Evolutionary conservation across 768 basidiomycete genomes (phyloP).

Genomic region (Lentinula lateritia): DNA sequence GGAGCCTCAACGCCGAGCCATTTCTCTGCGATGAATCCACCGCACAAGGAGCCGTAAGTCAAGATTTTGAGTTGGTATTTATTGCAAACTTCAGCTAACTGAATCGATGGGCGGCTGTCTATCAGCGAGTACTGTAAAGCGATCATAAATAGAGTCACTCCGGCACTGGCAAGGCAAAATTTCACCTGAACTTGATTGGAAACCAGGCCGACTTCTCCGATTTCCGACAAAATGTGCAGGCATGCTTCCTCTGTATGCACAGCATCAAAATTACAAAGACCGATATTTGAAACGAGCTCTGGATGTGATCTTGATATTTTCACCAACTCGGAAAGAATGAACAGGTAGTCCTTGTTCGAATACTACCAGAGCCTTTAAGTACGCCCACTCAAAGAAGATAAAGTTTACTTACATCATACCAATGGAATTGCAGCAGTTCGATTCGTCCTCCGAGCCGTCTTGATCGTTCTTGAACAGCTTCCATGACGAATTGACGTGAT

Average conservation of each 20-base stretch:
- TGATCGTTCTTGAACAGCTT: conserved; percentile 45
- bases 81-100: conserved; percentile 50
- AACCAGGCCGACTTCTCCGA: conserved; percentile 49
- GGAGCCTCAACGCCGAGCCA: conserved; percentile 48
- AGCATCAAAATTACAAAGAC: conserved; percentile 57
- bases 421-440: conserved; percentile 56
- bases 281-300: conserved; percentile 39
- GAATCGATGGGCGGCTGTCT: conserved; percentile 49
- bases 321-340: conserved; percentile 11
- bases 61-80: conserved; percentile 49
- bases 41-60: conserved; percentile 64
- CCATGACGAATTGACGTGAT: conserved; percentile 40
- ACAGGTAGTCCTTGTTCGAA: conserved; percentile 9
- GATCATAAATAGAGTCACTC: not conserved
- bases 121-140: conserved; percentile 49
- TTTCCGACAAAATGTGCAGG: conserved; percentile 23
- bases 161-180: not conserved
- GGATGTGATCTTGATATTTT: conserved; percentile 11
- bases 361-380: conserved; percentile 2
- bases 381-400: not conserved
- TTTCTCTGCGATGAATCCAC: conserved; percentile 53
- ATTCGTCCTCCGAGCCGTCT: conserved; percentile 36
- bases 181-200: conserved; percentile 57
- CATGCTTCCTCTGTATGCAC: conserved; percentile 51
- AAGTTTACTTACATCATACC: conserved; percentile 39